A percentile compares a stretch with the other conserved stretches of the same genome.
phyloP scores from a whole-genome alignment of 1,284 basidiomycete genomes.

The Volvariella volvacea region DNA sequence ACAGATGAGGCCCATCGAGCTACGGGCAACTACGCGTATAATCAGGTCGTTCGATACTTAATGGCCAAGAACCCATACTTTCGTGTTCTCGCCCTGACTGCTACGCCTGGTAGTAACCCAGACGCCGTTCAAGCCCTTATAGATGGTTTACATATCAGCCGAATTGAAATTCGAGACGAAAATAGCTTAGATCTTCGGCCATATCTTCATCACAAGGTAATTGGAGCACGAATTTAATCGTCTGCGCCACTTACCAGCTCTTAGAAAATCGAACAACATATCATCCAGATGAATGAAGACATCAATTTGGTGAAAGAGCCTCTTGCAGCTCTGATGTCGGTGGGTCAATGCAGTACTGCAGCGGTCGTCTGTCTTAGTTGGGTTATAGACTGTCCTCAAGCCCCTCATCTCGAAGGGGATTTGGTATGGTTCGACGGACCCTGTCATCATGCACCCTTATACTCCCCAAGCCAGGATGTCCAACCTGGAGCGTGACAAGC shows the following conservation, averaged over 20 bases:
- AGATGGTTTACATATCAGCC: slow-evolving; percentile 92
- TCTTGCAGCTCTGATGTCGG: slow-evolving; percentile 67
- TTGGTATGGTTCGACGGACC: slow-evolving; percentile 19
- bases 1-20: slow-evolving; percentile 95
- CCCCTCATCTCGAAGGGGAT: slow-evolving; percentile 23
- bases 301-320: slow-evolving; percentile 51
- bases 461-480: slow-evolving; percentile 34
- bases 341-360: slow-evolving; percentile 26
- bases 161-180: slow-evolving; percentile 93
- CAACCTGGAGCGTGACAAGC: slow-evolving; percentile 30
- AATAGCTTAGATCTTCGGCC: slow-evolving; percentile 81
- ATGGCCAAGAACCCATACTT: slow-evolving; percentile 95
- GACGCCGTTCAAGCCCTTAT: slow-evolving; percentile 90
- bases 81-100: slow-evolving; percentile 89
- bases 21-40: slow-evolving; percentile 91
- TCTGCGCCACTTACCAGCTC: not conserved
- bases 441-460: slow-evolving; percentile 51
- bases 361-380: slow-evolving; percentile 5
- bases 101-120: slow-evolving; percentile 86
- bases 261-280: slow-evolving; percentile 63
- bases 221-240: slow-evolving; percentile 5
- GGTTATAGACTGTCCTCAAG: slow-evolving; percentile 31
- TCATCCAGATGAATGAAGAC: slow-evolving; percentile 62
- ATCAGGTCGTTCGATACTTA: slow-evolving; percentile 82
- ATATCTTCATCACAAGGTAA: slow-evolving; percentile 87